Percentiles rank a stretch among this genome's conserved stretches.
Evolutionary conservation across 805 yeast genomes (phyloP).

Genomic region (Myxozyma melibiosi): DNA sequence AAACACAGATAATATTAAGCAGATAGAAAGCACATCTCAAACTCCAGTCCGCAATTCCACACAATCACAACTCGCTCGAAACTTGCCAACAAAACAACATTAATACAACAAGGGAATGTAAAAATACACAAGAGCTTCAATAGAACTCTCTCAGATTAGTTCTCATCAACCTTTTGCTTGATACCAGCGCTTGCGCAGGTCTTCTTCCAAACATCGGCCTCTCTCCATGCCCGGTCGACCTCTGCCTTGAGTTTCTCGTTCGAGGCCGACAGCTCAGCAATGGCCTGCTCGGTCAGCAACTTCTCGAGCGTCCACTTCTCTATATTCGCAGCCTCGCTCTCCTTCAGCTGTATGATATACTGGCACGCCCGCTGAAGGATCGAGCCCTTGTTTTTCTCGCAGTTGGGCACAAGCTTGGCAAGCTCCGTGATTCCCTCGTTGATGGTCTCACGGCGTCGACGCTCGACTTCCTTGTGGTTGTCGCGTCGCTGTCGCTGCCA

Average conservation of each 20-base stretch:
- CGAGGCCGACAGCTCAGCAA: slow-evolving; percentile 77
- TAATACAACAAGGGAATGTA: not conserved
- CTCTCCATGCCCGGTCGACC: slow-evolving; percentile 88
- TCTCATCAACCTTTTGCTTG: slow-evolving; percentile 30
- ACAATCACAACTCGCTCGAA: not conserved
- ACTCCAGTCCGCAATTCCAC: not conserved
- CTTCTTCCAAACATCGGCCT: slow-evolving; percentile 80
- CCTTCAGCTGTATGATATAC: slow-evolving; percentile 84
- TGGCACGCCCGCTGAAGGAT: slow-evolving; percentile 87
- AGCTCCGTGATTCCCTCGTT: slow-evolving; percentile 83
- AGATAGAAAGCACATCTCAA: not conserved
- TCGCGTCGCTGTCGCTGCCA: slow-evolving; percentile 83
- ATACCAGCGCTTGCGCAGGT: slow-evolving; percentile 40
- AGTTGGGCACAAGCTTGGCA: slow-evolving; percentile 75
- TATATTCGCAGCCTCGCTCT: slow-evolving; percentile 82
- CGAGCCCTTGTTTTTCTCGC: slow-evolving; percentile 88
- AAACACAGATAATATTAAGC: not conserved
- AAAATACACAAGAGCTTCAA: not conserved
- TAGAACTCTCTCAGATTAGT: too few species aligned
- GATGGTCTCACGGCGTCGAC: slow-evolving; percentile 86
- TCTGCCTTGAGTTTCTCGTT: slow-evolving; percentile 88
- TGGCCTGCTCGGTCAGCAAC: slow-evolving; percentile 86
- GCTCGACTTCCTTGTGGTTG: slow-evolving; percentile 94
- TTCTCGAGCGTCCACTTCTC: slow-evolving; percentile 96
- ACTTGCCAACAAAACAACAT: not conserved